Percentiles rank a stretch among this genome's conserved stretches.
Evolutionary conservation across 805 yeast genomes (phyloP).

Genomic region (Candida silvatica): DNA sequence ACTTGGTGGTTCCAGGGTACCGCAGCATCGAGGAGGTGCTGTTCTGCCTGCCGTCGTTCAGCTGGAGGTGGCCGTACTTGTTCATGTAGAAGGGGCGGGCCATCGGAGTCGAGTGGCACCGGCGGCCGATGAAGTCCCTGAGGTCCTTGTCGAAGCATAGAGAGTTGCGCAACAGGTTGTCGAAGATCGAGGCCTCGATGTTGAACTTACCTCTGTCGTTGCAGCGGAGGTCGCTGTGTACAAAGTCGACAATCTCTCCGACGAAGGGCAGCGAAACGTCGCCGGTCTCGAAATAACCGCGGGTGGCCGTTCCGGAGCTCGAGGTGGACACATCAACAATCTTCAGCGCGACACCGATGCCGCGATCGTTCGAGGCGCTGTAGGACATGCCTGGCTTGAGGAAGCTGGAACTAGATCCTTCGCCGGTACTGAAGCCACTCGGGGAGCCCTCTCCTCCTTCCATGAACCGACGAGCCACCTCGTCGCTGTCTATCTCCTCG

Average conservation of each 20-base stretch:
- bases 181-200: conserved; percentile 23
- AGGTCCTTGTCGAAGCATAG: conserved; percentile 19
- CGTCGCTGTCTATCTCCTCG: background rate
- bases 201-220: conserved; percentile 8
- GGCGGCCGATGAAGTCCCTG: conserved; percentile 14
- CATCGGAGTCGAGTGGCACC: conserved; percentile 6
- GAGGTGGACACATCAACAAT: conserved; percentile 13
- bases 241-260: conserved; percentile 24
- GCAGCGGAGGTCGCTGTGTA: conserved; percentile 20
- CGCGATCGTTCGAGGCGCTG: conserved; percentile 8
- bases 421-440: too few relatives aligned
- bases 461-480: background rate
- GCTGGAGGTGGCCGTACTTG: conserved; percentile 19
- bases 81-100: conserved; percentile 24
- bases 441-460: background rate
- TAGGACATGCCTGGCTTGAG: conserved; percentile 18
- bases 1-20: conserved; percentile 14
- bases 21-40: conserved; percentile 3
- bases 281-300: conserved; percentile 17
- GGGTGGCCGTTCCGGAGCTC: conserved; percentile 4
- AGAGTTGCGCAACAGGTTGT: conserved; percentile 20
- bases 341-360: conserved; percentile 9
- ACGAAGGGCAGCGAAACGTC: conserved; percentile 13
- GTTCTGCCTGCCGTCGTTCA: conserved; percentile 6
- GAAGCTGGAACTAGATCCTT: conserved; percentile 18